A percentile compares a stretch with the other conserved stretches of the same genome.
phyloP scores from a whole-genome alignment of 495 filamentous ascomycete species.

The Talaromyces trachyspermus region DNA sequence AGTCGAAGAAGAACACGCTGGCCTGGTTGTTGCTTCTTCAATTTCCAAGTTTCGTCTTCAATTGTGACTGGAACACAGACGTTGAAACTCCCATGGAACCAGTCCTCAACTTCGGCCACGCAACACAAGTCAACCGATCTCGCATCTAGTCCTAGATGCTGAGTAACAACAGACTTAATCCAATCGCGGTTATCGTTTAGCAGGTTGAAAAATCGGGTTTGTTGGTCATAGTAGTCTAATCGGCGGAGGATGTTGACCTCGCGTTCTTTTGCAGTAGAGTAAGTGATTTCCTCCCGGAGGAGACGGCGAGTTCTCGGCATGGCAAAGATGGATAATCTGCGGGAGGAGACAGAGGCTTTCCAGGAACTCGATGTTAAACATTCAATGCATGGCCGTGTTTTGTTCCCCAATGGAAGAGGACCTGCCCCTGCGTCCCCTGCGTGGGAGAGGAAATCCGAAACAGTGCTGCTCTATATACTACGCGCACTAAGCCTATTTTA shows the following conservation, averaged over 20 bases:
- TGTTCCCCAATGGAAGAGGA: too few species aligned
- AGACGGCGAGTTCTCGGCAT: too few species aligned
- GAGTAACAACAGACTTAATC: conserved; percentile 19
- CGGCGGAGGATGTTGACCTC: conserved; percentile 16
- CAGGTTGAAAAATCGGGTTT: conserved; percentile 12
- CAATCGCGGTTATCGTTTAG: conserved; percentile 7
- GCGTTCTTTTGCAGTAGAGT: conserved; percentile 8
- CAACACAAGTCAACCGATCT: conserved; percentile 10
- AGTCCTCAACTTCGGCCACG: conserved; percentile 17
- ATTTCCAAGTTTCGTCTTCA: conserved; percentile 16
- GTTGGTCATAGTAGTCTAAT: conserved; percentile 10
- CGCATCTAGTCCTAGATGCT: conserved; percentile 18
- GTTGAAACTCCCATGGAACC: conserved; percentile 30
- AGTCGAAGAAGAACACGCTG: conserved; percentile 24
- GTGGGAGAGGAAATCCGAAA: too few species aligned
- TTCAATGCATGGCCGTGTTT: too few species aligned
- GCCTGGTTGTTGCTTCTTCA: not conserved
- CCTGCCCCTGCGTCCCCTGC: too few species aligned
- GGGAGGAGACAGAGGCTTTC: too few species aligned
- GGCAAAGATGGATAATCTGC: too few species aligned
- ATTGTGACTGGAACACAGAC: conserved; percentile 29
- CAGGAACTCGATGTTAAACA: too few species aligned
- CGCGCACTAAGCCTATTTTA: too few species aligned
- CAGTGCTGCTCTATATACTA: too few species aligned
- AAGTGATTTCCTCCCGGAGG: conserved; percentile 14